Percentiles rank a stretch among this genome's conserved stretches.
Evolutionary conservation across 306 rosid genomes (phyloP).

Genomic region (Lablab purpureus): DNA sequence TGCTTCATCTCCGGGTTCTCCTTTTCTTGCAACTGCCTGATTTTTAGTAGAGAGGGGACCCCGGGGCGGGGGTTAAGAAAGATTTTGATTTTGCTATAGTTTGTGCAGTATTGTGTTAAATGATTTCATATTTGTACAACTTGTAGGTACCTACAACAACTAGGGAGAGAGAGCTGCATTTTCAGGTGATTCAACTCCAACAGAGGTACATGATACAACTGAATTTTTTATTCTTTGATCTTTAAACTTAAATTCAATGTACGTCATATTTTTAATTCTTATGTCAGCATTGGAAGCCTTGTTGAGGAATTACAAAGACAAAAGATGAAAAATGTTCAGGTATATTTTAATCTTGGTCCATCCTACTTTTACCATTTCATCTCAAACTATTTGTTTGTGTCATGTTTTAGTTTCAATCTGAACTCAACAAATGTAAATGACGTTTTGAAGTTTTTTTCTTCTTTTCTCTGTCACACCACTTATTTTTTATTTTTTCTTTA

Average conservation of each 20-base stretch:
- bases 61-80: constrained; percentile 4
- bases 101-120: constrained; percentile 33
- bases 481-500: too few species aligned
- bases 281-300: constrained; percentile 72
- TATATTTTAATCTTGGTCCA: constrained; percentile 40
- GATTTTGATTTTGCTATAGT: constrained; percentile 28
- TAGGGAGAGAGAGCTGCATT: constrained; percentile 76
- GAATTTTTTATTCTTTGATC: constrained; percentile 26
- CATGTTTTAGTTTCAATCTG: neutral
- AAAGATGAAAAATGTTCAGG: constrained; percentile 87
- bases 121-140: constrained; percentile 41
- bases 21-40: too few species aligned
- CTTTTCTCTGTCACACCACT: neutral
- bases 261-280: constrained; percentile 40
- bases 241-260: constrained; percentile 28
- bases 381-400: too few species aligned
- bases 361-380: neutral
- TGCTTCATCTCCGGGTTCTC: too few species aligned
- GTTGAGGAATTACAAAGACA: constrained; percentile 83
- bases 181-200: constrained; percentile 72
- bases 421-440: neutral
- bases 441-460: neutral
- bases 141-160: constrained; percentile 64
- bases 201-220: constrained; percentile 68
- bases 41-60: too few species aligned